Base-by-base conservation (phyloP, 352 stramenopile species). In the Globisporangium viniferum region DNA sequence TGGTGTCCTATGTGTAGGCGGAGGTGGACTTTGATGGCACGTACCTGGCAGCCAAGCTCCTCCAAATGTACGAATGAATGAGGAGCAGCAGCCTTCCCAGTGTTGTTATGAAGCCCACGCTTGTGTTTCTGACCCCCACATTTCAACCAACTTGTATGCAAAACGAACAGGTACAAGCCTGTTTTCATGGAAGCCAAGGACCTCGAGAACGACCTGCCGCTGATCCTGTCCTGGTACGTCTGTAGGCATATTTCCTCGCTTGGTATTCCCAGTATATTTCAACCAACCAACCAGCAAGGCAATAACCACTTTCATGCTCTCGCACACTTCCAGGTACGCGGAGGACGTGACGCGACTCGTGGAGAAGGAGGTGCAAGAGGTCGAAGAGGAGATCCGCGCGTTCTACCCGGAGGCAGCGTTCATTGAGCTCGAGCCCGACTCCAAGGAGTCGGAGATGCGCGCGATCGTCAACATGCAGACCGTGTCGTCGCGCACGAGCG, bases 21-120 rank as follows among this genome's bases (percentile, higher is more conserved):
- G 97, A 99, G 79, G 92, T 99, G 6, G 97, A 99, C 78, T 99
- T 99, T 82, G 97, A 99, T 71, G 97, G 97, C 62, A 99, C 97
- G 48, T 99, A 98, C 74, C 72, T 99, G 49, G 97, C 97, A 18
- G 97, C 97, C 9, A 93, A 98, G 66, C 83, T 99, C 7, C 76
- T 95, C 7, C 84, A 91, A 79, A 96, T 92, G 82, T 93, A 81
- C 63, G 54, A 41, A n/a, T 20, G 54, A 41, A 9, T 8, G 5
- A 33, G 24, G 14, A n/a, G n/a, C n/a, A 41, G 15, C 7, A 41
- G 2, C 15, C 14, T 41, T 22, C 35, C 8, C 15, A 9, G 5
- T 20, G 5, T 61, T 9, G 12, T 41, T 48, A 20, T 48, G 39
- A 12, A 44, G 36, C 10, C 36, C 12, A 15, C 36, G 36, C 10